Evolutionary conservation across 306 rosid genomes (phyloP).

Genomic region (Castanea sativa): DNA sequence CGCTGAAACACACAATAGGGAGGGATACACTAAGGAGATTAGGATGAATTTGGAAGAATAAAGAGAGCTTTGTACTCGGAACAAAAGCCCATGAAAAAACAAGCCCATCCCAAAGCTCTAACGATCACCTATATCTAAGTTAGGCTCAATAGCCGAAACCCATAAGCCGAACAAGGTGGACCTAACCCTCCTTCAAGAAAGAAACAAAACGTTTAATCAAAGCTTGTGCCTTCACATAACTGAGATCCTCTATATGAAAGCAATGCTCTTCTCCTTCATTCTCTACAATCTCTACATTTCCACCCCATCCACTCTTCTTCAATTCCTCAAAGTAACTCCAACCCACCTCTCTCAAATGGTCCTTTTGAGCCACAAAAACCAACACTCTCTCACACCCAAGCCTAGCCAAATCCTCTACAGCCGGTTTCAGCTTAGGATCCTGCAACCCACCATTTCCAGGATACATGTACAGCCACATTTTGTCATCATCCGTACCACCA

Average conservation of each 20-base stretch:
- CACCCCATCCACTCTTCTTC: constrained; percentile 31
- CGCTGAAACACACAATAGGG: too few species aligned
- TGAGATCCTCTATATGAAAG: constrained; percentile 28
- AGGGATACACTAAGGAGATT: too few species aligned
- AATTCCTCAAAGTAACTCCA: constrained; percentile 14
- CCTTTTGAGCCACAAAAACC: constrained; percentile 32
- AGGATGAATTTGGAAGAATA: too few species aligned
- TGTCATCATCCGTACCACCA: background rate
- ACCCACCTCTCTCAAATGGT: constrained; percentile 24
- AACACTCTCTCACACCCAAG: constrained; percentile 17
- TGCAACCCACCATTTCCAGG: constrained; percentile 22
- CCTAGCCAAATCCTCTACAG: constrained; percentile 20
- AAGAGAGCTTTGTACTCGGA: too few species aligned
- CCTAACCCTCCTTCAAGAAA: too few species aligned
- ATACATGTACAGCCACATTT: constrained; percentile 22
- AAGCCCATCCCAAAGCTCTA: too few species aligned
- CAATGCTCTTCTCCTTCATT: constrained; percentile 26
- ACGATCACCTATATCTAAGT: too few species aligned
- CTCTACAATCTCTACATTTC: constrained; percentile 27
- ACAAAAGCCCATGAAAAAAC: too few species aligned
- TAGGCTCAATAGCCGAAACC: too few species aligned
- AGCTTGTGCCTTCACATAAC: constrained; percentile 15
- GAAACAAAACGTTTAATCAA: background rate
- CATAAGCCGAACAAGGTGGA: too few species aligned
- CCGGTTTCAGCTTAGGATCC: constrained; percentile 34